A percentile compares a stretch with the other conserved stretches of the same genome.
Evolutionary conservation across 768 basidiomycete species (phyloP).

Genomic region (Suillus alpinus): DNA sequence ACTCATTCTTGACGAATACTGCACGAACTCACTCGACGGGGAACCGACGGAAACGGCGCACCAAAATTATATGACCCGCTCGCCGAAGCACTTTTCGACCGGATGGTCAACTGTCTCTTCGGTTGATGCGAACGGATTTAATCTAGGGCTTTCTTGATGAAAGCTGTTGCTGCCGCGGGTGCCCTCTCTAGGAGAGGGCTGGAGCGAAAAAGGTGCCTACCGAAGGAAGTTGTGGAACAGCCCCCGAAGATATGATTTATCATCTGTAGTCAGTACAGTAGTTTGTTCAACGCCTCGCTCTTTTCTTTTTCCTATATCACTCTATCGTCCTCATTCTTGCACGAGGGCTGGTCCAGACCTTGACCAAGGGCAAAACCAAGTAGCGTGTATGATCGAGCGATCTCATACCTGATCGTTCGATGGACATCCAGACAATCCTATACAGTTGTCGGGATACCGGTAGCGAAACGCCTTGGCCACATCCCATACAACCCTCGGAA

Average conservation of each 20-base stretch:
- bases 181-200: slow-evolving; percentile 31
- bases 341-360: slow-evolving; percentile 1
- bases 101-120: slow-evolving; percentile 12
- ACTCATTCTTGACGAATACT: slow-evolving; percentile 36
- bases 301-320: slow-evolving; percentile 25
- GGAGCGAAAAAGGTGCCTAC: slow-evolving; percentile 26
- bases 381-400: background rate
- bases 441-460: background rate
- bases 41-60: slow-evolving; percentile 21
- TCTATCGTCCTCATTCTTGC: slow-evolving; percentile 13
- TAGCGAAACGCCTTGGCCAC: background rate
- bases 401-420: background rate
- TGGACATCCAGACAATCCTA: background rate
- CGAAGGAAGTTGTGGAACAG: slow-evolving; percentile 23
- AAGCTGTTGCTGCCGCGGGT: slow-evolving; percentile 24
- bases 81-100: slow-evolving; percentile 7
- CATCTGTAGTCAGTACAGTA: slow-evolving; percentile 17
- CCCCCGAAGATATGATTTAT: slow-evolving; percentile 27
- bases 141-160: slow-evolving; percentile 21
- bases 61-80: slow-evolving; percentile 21
- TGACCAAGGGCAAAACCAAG: background rate
- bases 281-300: slow-evolving; percentile 17
- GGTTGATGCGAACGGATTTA: slow-evolving; percentile 11
- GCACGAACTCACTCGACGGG: slow-evolving; percentile 29
- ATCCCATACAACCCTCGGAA: background rate